These are phyloP conservation scores for Rubroshorea leprosula DNA, from an alignment of 345 rosid genomes.

Conservation along the genomic window DNA sequence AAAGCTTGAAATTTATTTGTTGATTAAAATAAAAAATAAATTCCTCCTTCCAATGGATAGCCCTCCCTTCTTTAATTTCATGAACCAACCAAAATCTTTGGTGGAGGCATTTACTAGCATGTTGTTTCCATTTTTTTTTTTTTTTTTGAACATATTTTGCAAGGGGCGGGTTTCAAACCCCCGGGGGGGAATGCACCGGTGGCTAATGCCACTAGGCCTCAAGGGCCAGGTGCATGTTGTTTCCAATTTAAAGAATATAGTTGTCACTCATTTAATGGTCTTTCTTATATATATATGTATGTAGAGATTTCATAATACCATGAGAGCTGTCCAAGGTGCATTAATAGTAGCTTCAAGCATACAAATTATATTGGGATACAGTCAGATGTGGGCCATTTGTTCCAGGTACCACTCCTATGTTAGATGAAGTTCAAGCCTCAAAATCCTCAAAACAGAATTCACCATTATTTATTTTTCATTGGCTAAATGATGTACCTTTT, in stretches of 20 bases:
- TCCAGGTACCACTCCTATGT: slow-evolving; percentile 54
- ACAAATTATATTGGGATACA: slow-evolving; percentile 89
- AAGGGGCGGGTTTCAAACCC: no score
- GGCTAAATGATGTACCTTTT: background rate
- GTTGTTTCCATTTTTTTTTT: background rate
- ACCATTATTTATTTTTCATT: slow-evolving; percentile 6
- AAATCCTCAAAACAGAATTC: background rate
- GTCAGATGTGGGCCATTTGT: slow-evolving; percentile 94
- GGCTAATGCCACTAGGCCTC: no score
- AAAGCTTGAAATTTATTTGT: no score
- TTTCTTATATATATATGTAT: slow-evolving; percentile 9
- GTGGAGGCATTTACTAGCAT: background rate
- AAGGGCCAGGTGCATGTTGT: no score
- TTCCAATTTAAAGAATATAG: no score
- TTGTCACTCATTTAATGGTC: background rate
- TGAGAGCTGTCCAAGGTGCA: slow-evolving; percentile 99
- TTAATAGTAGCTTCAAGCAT: slow-evolving; percentile 90
- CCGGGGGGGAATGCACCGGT: no score
- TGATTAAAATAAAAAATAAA: no score
- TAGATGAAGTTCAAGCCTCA: background rate
- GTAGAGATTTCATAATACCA: slow-evolving; percentile 82
- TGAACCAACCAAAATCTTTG: slow-evolving; percentile 1
- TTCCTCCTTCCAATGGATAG: no score
- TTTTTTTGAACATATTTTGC: background rate
- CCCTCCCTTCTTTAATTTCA: background rate